Evolutionary conservation across 768 basidiomycete genomes (phyloP), one percentile per base, ranked within the genome.

Genomic region (Termitomyces sp.): DNA sequence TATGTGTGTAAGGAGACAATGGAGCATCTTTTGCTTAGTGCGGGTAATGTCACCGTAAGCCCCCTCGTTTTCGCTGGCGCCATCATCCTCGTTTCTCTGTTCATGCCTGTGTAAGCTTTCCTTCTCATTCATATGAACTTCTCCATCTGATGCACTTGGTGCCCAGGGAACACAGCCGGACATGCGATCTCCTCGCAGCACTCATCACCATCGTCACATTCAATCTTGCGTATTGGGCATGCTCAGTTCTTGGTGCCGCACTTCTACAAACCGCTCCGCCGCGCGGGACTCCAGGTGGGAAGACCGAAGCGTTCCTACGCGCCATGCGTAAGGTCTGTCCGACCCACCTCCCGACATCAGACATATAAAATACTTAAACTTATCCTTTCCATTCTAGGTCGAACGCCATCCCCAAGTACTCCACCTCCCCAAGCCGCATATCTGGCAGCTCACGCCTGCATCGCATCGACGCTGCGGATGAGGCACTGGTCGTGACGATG

Each of bases 1-100:
- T 99, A 98, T 74, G 89, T 98, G 18, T 95, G 93, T 67, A 98
- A 99, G 69, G 97, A 99, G 79, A 91, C 95, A 0, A 79, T 98
- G 4, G 96, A 99, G 73, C 95, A 96, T 73, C 72, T 97, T 41
- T 71, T 99, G 16, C 78, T 98, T 44, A 86, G 86, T 50, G 82
- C 83, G 2, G 77, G 77, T 5, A 71, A 69, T 18, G 74, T 68
- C 74, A 78, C 82, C 14, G 68, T 85, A 5, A 82, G 84, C 4
- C 88, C 92, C 0, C 70, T 91, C 9, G 63, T 78, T 32, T 86
- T 87, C 61, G 81, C 83, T 47, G 9, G 78, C 0, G 75, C 77
- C 0, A 81, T 93, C 40, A 70, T 91, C 5, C 65, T 18, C 65
- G 81, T 52, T 38, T 36, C 36, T 18, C 5, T 38, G 5, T 8